Base-by-base conservation (phyloP, 495 filamentous ascomycete species). In the Melanomma pulvis-pyrius region DNA sequence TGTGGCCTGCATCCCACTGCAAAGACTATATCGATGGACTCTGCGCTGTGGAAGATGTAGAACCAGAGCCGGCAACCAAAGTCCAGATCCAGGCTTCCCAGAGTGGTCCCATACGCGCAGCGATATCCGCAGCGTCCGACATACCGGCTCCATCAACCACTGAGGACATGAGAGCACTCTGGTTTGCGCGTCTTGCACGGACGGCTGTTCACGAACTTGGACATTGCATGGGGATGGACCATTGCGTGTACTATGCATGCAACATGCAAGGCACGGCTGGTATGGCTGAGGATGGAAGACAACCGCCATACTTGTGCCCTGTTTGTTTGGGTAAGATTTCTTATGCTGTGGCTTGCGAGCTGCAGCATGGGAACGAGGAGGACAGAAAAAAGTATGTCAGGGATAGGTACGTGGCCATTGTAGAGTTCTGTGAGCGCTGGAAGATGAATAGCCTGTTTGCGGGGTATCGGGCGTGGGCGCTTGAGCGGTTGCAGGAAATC, bases 201-300 rank as follows among this genome's bases (percentile, higher is more conserved):
- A 89, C 87, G 0, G 82, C 80, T 6, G 77, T 79, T 7, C 87
- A 90, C 70, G 87, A 90, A 71, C 73, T 90, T 6, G 85, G 86
- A 1, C 88, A 89, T 65, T 90, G 87, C 71, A 82, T 90, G 50
- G 84, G 83, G 0, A 77, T 90, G 4, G 86, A 73, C 8, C 88
- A 90, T 70, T 90, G 87, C 70, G 74, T 82, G 2, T 91, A 88
- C 66, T 89, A 89, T 67, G 88, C 88, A 0, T 90, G 87, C 66
- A 78, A 79, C 29, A 90, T 90, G 87, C 87, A 90, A 68, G 81
- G 85, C 28, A 87, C 83, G 1, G 81, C 81, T 2, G 78, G 82
- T 8, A 74, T 90, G 24, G 74, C 73, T 11, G 88, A 91, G 74
- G 88, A 90, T 73, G 77, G 80, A 13, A 73, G 87, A 36, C 88